These are phyloP conservation scores for Fusarium sp. DNA, from an alignment of 2,329 filamentous ascomycete species.

Conservation along the genomic window DNA sequence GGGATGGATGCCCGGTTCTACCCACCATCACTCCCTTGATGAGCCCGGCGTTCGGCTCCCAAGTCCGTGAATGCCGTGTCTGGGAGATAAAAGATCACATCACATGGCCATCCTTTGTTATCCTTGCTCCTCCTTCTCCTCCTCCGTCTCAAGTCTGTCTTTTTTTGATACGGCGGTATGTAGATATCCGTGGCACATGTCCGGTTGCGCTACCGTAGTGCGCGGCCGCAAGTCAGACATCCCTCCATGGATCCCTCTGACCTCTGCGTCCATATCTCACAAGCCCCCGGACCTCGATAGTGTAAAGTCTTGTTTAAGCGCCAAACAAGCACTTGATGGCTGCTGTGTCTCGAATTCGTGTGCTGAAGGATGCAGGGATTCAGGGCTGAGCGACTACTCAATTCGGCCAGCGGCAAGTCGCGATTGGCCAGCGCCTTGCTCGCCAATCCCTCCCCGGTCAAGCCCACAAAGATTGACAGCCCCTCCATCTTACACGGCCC, in stretches of 20 bases:
- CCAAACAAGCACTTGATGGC: not conserved
- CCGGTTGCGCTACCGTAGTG: constrained; percentile 21
- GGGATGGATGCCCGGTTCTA: constrained; percentile 21
- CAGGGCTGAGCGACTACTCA: constrained; percentile 41
- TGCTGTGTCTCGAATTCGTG: constrained; percentile 9
- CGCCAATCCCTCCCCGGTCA: constrained; percentile 38
- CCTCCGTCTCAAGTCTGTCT: constrained; percentile 13
- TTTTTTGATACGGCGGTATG: constrained; percentile 30
- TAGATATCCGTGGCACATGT: constrained; percentile 34
- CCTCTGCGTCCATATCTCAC: not conserved
- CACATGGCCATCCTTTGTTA: constrained; percentile 25
- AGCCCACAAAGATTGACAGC: constrained; percentile 36
- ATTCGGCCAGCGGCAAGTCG: constrained; percentile 40
- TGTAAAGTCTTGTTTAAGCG: constrained; percentile 11
- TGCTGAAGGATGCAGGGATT: constrained; percentile 33
- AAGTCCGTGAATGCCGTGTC: not conserved
- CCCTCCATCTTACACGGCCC: constrained; percentile 17
- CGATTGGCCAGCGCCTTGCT: constrained; percentile 38
- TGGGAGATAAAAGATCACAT: constrained; percentile 14
- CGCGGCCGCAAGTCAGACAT: constrained; percentile 5
- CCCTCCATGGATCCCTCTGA: not conserved
- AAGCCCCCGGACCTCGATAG: not conserved
- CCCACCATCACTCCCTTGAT: constrained; percentile 16
- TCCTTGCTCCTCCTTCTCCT: constrained; percentile 7
- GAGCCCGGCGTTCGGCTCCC: not conserved